Conservation (phyloP, 768 basidiomycete species). For the Dioszegia hungarica region DNA sequence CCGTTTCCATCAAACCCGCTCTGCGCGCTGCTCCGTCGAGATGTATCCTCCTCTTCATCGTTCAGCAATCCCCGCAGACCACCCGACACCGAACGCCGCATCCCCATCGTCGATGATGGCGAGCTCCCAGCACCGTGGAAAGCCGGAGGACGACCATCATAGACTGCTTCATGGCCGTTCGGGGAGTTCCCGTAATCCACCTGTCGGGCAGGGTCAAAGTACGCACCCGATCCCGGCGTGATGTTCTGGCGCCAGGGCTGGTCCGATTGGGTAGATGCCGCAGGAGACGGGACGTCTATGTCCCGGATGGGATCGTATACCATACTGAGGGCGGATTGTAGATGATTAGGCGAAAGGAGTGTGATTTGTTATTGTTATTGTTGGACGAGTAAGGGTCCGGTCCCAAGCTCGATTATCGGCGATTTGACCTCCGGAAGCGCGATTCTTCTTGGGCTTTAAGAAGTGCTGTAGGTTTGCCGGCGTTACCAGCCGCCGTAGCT, state of each 20-base stretch:
- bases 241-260: not conserved
- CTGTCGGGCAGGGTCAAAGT: conserved; percentile 3
- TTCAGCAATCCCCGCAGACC: conserved; percentile 33
- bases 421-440: too few relatives aligned
- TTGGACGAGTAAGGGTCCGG: not conserved
- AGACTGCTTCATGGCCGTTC: not conserved
- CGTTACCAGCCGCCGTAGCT: too few relatives aligned
- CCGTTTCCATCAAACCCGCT: not conserved
- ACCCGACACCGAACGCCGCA: conserved; percentile 15
- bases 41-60: conserved; percentile 14
- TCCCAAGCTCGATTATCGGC: too few relatives aligned
- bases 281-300: conserved; percentile 37
- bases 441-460: too few relatives aligned
- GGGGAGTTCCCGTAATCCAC: not conserved
- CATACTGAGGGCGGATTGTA: conserved; percentile 19
- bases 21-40: conserved; percentile 16
- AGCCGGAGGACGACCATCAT: conserved; percentile 10
- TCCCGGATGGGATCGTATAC: conserved; percentile 46
- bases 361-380: not conserved
- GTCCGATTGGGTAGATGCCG: conserved; percentile 6
- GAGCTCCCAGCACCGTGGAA: conserved; percentile 11
- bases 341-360: not conserved
- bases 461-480: too few relatives aligned
- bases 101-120: conserved; percentile 2
- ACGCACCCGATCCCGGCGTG: conserved; percentile 6